These are phyloP conservation scores for Fusarium chuoi DNA, from an alignment of 2,329 filamentous ascomycete species.

Conservation along the genomic window DNA sequence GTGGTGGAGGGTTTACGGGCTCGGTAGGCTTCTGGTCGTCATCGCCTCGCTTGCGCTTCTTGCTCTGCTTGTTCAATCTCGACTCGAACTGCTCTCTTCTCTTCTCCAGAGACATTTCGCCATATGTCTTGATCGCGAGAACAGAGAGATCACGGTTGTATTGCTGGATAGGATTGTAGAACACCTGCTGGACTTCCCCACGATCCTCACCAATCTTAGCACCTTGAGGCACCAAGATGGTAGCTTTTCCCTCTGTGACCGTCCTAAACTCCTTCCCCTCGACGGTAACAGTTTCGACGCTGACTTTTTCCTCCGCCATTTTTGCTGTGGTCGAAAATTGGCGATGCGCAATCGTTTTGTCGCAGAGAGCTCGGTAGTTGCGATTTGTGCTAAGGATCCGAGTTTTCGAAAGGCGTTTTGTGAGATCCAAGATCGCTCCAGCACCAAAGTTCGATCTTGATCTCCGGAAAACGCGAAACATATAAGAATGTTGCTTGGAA, in stretches of 20 bases:
- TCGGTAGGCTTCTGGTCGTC: constrained; percentile 45
- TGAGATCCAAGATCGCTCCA: constrained; percentile 11
- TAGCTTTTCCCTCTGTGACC: constrained; percentile 66
- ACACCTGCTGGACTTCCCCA: constrained; percentile 80
- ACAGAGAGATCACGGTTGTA: constrained; percentile 98
- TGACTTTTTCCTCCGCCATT: constrained; percentile 35
- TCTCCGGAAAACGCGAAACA: constrained; percentile 26
- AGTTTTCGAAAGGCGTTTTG: not conserved
- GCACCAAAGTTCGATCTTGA: constrained; percentile 32
- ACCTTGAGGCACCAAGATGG: constrained; percentile 63
- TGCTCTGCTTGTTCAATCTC: constrained; percentile 52
- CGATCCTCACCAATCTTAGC: constrained; percentile 60
- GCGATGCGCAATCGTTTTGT: constrained; percentile 9
- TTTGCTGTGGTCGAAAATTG: constrained; percentile 34
- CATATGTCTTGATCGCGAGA: constrained; percentile 89
- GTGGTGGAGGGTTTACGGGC: constrained; percentile 8
- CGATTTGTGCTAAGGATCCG: not conserved
- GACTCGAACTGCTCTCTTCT: constrained; percentile 56
- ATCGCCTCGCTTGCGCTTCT: constrained; percentile 60
- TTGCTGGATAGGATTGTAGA: constrained; percentile 99
- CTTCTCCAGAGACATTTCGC: constrained; percentile 69
- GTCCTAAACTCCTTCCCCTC: constrained; percentile 63
- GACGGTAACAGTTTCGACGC: constrained; percentile 42
- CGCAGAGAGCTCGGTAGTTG: not conserved
- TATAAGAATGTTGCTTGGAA: constrained; percentile 29